These are phyloP conservation scores for Fusarium ambrosium DNA, from an alignment of 2,329 filamentous ascomycete genomes.

Conservation along the genomic window DNA sequence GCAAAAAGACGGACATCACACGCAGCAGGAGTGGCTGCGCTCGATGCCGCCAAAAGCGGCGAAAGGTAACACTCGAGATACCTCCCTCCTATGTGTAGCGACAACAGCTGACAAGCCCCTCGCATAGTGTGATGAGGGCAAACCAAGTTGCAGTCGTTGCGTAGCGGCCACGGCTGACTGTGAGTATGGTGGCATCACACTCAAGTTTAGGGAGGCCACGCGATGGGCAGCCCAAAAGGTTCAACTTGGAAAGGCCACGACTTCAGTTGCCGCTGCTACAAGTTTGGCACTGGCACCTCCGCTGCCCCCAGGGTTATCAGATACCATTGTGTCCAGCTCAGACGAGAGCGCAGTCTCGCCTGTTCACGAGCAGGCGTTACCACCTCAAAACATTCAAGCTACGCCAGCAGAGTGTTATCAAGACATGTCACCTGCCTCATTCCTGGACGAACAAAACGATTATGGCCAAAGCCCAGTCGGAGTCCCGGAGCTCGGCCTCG, in stretches of 20 bases:
- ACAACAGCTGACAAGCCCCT: neutral
- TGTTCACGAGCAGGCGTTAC: neutral
- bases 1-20: neutral
- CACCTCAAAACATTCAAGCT: neutral
- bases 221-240: neutral
- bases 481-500: neutral
- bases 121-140: neutral
- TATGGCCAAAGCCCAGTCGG: neutral
- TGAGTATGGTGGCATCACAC: neutral
- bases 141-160: neutral
- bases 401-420: neutral
- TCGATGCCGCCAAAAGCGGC: neutral
- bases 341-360: neutral
- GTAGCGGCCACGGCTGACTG: neutral
- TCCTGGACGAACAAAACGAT: neutral
- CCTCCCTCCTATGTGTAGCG: neutral
- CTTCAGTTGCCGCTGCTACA: neutral
- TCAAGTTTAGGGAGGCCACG: neutral
- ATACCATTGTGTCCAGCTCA: neutral
- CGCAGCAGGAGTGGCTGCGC: neutral
- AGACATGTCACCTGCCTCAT: neutral
- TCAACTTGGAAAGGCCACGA: neutral
- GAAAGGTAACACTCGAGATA: neutral
- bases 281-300: neutral
- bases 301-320: neutral